A percentile compares a stretch with the other conserved stretches of the same genome.
Evolutionary conservation across 163 green algal species (phyloP).

Genomic region (Scenedesmus sp.): DNA sequence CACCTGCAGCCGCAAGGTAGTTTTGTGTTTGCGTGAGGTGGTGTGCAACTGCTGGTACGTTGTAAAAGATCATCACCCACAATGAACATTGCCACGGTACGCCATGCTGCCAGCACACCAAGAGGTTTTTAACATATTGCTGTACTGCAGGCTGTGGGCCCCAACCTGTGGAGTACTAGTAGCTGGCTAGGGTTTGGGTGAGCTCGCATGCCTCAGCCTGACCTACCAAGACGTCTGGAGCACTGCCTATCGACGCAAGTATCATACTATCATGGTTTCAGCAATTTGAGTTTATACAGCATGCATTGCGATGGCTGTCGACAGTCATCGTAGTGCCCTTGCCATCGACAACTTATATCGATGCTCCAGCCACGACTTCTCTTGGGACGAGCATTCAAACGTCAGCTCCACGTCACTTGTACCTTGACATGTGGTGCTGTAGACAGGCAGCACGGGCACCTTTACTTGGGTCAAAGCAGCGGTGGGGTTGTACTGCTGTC

Average conservation of each 20-base stretch:
- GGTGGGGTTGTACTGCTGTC: constrained; percentile 6
- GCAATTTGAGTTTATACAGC: not conserved
- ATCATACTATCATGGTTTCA: no score
- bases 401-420: not conserved
- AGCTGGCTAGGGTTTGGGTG: not conserved
- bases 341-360: not conserved
- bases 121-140: no score
- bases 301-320: not conserved
- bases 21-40: not conserved
- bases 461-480: constrained; percentile 27
- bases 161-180: not conserved
- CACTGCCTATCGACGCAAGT: no score
- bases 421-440: not conserved
- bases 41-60: not conserved
- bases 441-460: not conserved
- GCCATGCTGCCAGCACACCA: not conserved
- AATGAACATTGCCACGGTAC: not conserved
- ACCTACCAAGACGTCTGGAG: no score
- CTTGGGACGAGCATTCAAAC: not conserved
- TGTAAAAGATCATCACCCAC: no score
- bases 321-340: not conserved
- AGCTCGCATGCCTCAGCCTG: no score
- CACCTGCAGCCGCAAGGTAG: no score
- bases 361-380: not conserved
- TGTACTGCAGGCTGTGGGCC: not conserved